These are phyloP conservation scores for Mucor ambiguus DNA, from an alignment of 371 early-diverging fungal species.

Conservation along the genomic window DNA sequence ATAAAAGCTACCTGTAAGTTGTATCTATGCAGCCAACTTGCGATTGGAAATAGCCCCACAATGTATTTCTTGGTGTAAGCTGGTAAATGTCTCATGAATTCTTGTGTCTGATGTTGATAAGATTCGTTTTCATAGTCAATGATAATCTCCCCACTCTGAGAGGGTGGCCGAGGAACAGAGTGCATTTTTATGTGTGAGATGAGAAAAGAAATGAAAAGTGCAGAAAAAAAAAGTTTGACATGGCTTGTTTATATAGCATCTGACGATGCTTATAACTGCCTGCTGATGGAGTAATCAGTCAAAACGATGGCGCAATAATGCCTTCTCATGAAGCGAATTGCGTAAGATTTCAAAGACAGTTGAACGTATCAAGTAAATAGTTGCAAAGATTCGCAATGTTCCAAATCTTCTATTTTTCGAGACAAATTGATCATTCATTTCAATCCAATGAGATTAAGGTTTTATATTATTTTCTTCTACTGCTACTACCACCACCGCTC, in stretches of 20 bases:
- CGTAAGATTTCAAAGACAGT: conserved; percentile 12
- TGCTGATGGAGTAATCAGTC: conserved; percentile 11
- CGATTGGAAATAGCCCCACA: conserved; percentile 63
- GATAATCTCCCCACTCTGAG: conserved; percentile 21
- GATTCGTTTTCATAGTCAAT: conserved; percentile 43
- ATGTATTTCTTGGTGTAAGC: conserved; percentile 34
- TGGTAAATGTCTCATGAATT: conserved; percentile 34
- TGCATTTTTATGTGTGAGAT: neutral
- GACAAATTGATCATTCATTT: neutral
- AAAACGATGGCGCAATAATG: conserved; percentile 22
- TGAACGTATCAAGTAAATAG: conserved; percentile 3
- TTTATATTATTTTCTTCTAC: neutral
- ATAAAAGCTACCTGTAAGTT: conserved; percentile 59
- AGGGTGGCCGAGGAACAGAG: conserved; percentile 3
- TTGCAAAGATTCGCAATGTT: conserved; percentile 13
- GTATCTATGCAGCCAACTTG: conserved; percentile 75
- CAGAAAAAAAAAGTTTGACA: neutral
- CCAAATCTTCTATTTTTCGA: conserved; percentile 8
- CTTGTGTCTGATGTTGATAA: conserved; percentile 32
- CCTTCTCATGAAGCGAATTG: conserved; percentile 2
- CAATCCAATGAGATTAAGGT: conserved; percentile 3
- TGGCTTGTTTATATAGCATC: conserved; percentile 1
- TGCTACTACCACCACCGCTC: neutral
- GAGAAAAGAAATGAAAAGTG: neutral
- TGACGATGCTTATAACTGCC: neutral